Evolutionary conservation across 306 rosid species (phyloP).

Genomic region (Prunus kanzakura): DNA sequence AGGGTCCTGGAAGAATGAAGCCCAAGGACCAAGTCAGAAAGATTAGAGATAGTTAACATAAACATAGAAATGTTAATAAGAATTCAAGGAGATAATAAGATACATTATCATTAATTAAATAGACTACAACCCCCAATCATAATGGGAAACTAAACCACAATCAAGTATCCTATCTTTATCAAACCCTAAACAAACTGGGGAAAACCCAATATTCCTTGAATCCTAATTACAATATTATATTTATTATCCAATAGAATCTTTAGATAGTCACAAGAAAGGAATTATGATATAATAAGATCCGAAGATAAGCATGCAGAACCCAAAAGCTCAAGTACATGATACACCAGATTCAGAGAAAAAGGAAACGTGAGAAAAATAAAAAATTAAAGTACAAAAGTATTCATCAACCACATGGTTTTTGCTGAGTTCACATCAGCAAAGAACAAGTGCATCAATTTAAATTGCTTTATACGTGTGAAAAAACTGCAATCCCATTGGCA

Average conservation of each 20-base stretch:
- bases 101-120: not conserved
- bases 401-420: not conserved
- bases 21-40: conserved; percentile 16
- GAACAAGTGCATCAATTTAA: not conserved
- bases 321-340: not conserved
- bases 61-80: not conserved
- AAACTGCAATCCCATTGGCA: not conserved
- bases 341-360: not conserved
- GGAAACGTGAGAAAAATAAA: not conserved
- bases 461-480: not conserved
- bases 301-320: not conserved
- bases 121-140: not conserved
- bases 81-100: no score
- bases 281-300: not conserved
- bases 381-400: not conserved
- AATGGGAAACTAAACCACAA: not conserved
- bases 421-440: not conserved
- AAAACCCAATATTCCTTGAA: not conserved
- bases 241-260: not conserved
- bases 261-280: not conserved
- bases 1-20: conserved; percentile 53
- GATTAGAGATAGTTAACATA: not conserved
- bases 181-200: not conserved
- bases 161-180: not conserved
- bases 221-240: not conserved